Base-by-base conservation (phyloP, 164 flowering plant species). In the Aristolochia contorta region DNA sequence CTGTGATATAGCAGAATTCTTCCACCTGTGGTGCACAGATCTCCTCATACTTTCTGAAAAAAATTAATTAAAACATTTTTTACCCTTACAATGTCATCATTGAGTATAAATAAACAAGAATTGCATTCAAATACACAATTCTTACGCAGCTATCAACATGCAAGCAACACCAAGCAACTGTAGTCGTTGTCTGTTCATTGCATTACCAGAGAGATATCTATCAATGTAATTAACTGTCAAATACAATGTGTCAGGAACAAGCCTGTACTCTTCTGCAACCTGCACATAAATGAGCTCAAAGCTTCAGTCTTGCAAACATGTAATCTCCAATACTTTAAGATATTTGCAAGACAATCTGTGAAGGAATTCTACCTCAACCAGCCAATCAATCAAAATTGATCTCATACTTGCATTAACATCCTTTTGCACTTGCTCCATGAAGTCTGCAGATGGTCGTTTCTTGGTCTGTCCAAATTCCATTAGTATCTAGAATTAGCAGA, bases 131-230 rank as follows among this genome's bases (percentile, higher is more conserved):
- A 7, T 18, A 0, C 32, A 4, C 12, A 45, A n/a, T 57, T 54
- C 97, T 82, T 86, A 94, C 99, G 97, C 73, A 41, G 99, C 99
- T 57, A 94, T 83, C 93, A 94, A 88, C 99, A 94, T 91, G 86
- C 89, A 85, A 25, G 99, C 87, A 60, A 94, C 87, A 56, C 99
- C 99, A 60, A 94, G 89, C 70, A 94, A 68, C 69, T 94, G 99
- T 22, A 94, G 75, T 15, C 78, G 71, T 67, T 90, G 95, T 63
- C 91, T 80, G 55, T 81, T 82, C 82, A 94, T 75, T 50, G 60
- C 30, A 72, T 86, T 94, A 22, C 95, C 93, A 22, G 99, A 91
- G 54, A 94, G 97, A 69, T 86, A 94, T 23, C 99, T 77, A 60
- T 94, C 99, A 21, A 94, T 79, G 77, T 86, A 91, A 73, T 94